These are phyloP conservation scores for Tillandsia fasciculata DNA, from an alignment of 176 grass and related monocot genomes.

Conservation along the genomic window DNA sequence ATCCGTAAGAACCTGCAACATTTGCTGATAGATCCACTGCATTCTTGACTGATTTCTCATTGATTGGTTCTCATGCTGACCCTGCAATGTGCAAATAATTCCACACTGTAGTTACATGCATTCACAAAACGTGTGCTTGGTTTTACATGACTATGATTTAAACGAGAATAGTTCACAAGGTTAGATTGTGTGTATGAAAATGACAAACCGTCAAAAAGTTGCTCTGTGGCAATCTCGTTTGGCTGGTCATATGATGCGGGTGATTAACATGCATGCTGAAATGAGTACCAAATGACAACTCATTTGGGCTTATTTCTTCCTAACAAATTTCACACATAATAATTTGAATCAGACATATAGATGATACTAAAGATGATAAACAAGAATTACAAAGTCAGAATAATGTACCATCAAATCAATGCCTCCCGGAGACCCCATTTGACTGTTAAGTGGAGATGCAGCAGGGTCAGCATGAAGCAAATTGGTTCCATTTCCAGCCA, in stretches of 20 bases:
- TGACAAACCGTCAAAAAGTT: slow-evolving; percentile 71
- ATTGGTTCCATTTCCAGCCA: slow-evolving; percentile 35
- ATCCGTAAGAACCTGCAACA: slow-evolving; percentile 45
- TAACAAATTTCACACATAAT: slow-evolving; percentile 31
- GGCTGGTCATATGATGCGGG: slow-evolving; percentile 54
- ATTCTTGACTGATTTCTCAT: slow-evolving; percentile 43
- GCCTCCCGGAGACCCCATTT: slow-evolving; percentile 42
- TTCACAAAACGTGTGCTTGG: background rate
- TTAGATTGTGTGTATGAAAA: background rate
- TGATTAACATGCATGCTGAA: slow-evolving; percentile 77
- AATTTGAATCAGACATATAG: slow-evolving; percentile 7
- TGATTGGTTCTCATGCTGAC: slow-evolving; percentile 57
- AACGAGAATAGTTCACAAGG: background rate
- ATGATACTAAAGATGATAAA: slow-evolving; percentile 16
- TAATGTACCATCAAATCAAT: slow-evolving; percentile 66
- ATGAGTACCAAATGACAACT: slow-evolving; percentile 66
- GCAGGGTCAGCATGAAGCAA: slow-evolving; percentile 41
- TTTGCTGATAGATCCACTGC: slow-evolving; percentile 90
- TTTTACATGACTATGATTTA: background rate
- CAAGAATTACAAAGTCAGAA: slow-evolving; percentile 15
- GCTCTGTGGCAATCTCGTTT: slow-evolving; percentile 52
- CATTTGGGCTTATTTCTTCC: slow-evolving; percentile 78
- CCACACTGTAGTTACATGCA: background rate
- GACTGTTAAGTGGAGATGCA: slow-evolving; percentile 46
- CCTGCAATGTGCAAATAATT: slow-evolving; percentile 28